Evolutionary conservation across 148 eudicot genomes (phyloP), one percentile per base, ranked within the genome.

Genomic region (Camellia japonica): DNA sequence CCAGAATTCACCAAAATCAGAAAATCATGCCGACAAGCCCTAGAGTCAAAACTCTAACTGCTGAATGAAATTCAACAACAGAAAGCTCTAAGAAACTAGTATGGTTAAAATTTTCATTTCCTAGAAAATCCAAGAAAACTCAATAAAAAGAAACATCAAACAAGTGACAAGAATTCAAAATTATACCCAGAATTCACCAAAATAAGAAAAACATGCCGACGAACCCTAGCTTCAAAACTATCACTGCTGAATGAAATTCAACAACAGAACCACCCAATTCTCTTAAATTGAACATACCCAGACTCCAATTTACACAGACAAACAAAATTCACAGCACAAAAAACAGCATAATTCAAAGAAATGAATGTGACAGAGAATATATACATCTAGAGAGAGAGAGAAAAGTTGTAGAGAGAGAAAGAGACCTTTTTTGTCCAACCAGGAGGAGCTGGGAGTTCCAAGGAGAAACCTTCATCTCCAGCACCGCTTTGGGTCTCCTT

Each of bases 361-460:
- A n/a, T 46, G 30, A 51, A 77, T 16, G 12, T 43, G 8, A 18
- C 8, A 59, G 13, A 16, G 51, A 65, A 30, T 1, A 72, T 23
- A 72, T 8, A 23, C 15, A 38, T 6, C 3, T 43, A 20, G 4
- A 38, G 30, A 42, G 42, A 20, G 14, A 43, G 7, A 79, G 7
- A 73, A 61, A 43, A 16, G 7, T 41, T 1, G 23, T 49, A 75
- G 68, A 68, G 70, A 79, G 6, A 73, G 13, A 65, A 72, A 74
- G 61, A 12, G 19, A 87, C 89, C 89, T 63, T 77, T 78, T 87
- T 87, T 71, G 71, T 82, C 89, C 89, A 87, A 43, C 89, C 89
- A 80, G 78, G 19, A 87, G 89, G 89, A 69, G 89, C 87, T 56
- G 87, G 82, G 19, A 87, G 89, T 56, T 87, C 87, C 76, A 87